Evolutionary conservation across 176 grass and related monocot species (phyloP), one percentile per base, ranked within the genome.

Genomic region (Cymbopogon citratus): DNA sequence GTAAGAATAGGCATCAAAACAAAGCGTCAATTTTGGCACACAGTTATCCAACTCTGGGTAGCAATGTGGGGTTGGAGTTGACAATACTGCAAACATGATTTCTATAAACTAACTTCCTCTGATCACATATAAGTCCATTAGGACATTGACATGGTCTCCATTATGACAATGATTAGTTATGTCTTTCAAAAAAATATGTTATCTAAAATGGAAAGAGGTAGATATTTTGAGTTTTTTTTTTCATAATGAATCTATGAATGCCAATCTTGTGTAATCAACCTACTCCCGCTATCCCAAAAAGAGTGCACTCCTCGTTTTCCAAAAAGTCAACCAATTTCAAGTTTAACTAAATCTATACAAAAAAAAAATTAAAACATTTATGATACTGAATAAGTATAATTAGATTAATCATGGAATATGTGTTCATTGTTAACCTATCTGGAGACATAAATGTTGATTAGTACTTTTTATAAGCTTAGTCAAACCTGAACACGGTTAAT

Each of bases 31-130:
- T 75, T 66, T 75, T 41, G 14, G 21, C 13, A n/a, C 16, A 40
- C 34, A 27, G 65, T 5, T 83, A 18, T 19, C 71, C 72, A 87
- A 3, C 38, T 76, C 72, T 77, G 57, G 59, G 61, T 5, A 21
- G 38, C 38, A 86, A 56, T 74, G 54, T 75, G 40, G 28, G 34
- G 44, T n/a, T 65, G 38, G 26, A 24, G 40, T 16, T 71, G 24
- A 23, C n/a, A 77, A 35, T 54, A 59, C 35, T 59, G 40, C 74
- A 71, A 81, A 81, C 62, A 81, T 33, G 19, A 46, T 75, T 81
- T 48, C 5, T 63, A 43, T 81, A 81, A 61, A 59, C 14, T 13
- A 52, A 68, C 19, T 40, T 69, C 35, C 35, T 40, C 19, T n/a
- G 9, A 69, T 69, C 66, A 69, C 66, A 68, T 38, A 21, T 67